Base-by-base conservation (phyloP, 2,329 filamentous ascomycete genomes). In the Arthrobotrys musiformis region DNA sequence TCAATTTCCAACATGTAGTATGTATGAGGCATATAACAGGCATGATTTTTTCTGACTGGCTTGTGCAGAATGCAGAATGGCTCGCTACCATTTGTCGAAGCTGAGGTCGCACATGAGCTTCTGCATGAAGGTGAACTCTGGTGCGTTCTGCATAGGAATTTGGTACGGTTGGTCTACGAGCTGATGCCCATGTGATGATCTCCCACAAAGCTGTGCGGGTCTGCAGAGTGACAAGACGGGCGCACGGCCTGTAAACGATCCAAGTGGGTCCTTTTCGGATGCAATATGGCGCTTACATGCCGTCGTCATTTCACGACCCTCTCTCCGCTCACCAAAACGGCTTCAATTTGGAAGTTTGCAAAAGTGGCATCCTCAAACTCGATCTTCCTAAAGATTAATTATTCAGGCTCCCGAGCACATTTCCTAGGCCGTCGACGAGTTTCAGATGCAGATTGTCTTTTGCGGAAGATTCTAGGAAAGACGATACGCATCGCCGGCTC, bases 251-350 rank as follows among this genome's bases (percentile, higher is more conserved):
- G 73, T 48, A 46, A 70, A 77, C 40, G 73, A 67, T 60, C 40
- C 35, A 48, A 52, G 58, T 63, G 67, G 66, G 73, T 37, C 42
- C 26, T 26, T n/a, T 42, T 76, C 73, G 73, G 73, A 77, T 77
- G 73, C 73, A 77, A 54, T 70, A 77, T 77, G 73, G 73, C 73
- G 73, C 73, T 77, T 77, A 77, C 73, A 52, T 70, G 73, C 73
- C 73, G 73, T 77, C 73, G 73, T 77, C 66, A 77, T 70, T 77
- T 76, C 66, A 56, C 22, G 11, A 7, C 42, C 30, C 28, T 24
- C 24, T 40, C 33, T 50, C 37, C 35, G 17, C 30, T 15, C 24
- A 42, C 58, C 17, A 46, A 46, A 46, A 62, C 40, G 37, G 58
- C 58, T 62, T 62, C 58, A 46, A 44, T 62, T 46, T 62, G 37